Conservation (phyloP, 2,329 filamentous ascomycete species). For the Stachybotrys elegans region DNA sequence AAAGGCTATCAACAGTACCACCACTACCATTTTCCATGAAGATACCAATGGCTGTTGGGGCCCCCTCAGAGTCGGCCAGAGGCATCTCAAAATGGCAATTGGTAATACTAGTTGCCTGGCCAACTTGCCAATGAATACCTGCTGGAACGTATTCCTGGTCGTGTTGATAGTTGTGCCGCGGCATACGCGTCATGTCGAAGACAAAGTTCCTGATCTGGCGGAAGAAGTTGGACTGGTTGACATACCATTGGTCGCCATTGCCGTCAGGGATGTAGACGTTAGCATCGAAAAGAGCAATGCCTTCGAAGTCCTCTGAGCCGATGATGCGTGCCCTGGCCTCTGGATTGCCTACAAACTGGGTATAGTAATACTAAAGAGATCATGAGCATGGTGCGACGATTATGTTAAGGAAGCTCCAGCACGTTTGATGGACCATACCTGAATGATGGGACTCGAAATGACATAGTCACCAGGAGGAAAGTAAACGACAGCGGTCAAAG, state of each 20-base stretch:
- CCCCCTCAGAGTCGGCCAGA: slow-evolving; percentile 23
- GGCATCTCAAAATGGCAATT: slow-evolving; percentile 55
- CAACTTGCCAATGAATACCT: slow-evolving; percentile 59
- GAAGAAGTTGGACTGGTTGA: slow-evolving; percentile 58
- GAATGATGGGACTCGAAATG: slow-evolving; percentile 66
- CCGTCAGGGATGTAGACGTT: slow-evolving; percentile 55
- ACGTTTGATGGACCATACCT: slow-evolving; percentile 18
- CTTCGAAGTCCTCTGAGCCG: slow-evolving; percentile 48
- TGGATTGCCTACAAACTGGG: slow-evolving; percentile 67
- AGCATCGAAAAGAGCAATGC: slow-evolving; percentile 65
- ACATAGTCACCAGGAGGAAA: slow-evolving; percentile 80
- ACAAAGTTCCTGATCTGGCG: slow-evolving; percentile 55
- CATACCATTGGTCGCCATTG: slow-evolving; percentile 64
- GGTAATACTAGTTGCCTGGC: slow-evolving; percentile 51
- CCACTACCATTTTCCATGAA: slow-evolving; percentile 57
- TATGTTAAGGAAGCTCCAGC: no score
- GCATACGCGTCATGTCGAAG: slow-evolving; percentile 49
- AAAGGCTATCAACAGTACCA: slow-evolving; percentile 50
- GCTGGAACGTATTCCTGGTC: slow-evolving; percentile 22
- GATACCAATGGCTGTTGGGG: slow-evolving; percentile 53
- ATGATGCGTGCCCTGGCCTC: slow-evolving; percentile 47
- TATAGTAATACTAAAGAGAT: slow-evolving; percentile 61
- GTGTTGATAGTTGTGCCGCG: slow-evolving; percentile 28
- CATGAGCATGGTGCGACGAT: no score
- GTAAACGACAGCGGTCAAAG: slow-evolving; percentile 74